Evolutionary conservation across 179 eudicot species (phyloP), one percentile per base, ranked within the genome.

Genomic region (Beta macrorhiza): DNA sequence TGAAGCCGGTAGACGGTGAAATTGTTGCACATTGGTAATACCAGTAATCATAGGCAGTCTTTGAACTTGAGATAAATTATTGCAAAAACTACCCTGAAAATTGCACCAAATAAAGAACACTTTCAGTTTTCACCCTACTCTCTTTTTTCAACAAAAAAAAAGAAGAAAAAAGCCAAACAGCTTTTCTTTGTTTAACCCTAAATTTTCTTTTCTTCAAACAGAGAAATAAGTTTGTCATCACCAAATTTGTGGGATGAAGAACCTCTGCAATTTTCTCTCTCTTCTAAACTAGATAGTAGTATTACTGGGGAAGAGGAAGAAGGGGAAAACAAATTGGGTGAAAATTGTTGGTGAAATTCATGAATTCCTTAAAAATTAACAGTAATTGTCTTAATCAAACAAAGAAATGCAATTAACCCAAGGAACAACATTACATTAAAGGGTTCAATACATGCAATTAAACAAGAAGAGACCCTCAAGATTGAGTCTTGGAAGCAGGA

Each of bases 11-110:
- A 42, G 42, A 56, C 37, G 47, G 49, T 17, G 55, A 74, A 16
- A 4, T 37, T 32, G 67, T 37, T 17, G 67, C 70, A 76, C 6
- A 25, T 49, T 81, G 70, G 76, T 13, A 20, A 81, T 37, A 32
- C 74, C 42, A 69, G 79, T 55, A 49, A 76, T 14, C 49, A 65
- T 53, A 44, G 65, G 84, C 32, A 78, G 58, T 47, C 70, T 76
- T 52, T 76, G 69, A 62, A 67, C 32, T 15, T 76, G 67, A 32
- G 16, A 32, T 4, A 11, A 25, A 17, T 61, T 37, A 57, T 58
- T 75, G 78, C 78, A 56, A 17, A 61, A 56, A 8, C 78, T 57
- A 57, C 25, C 78, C 78, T 75, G 78, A 16, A 75, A 57, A 16
- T 72, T 13, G 19, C n/a, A 72, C 11, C 76, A 52, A 6, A 52